Conservation (phyloP, 23 red algal genomes). For the Agarophyton chilense region DNA sequence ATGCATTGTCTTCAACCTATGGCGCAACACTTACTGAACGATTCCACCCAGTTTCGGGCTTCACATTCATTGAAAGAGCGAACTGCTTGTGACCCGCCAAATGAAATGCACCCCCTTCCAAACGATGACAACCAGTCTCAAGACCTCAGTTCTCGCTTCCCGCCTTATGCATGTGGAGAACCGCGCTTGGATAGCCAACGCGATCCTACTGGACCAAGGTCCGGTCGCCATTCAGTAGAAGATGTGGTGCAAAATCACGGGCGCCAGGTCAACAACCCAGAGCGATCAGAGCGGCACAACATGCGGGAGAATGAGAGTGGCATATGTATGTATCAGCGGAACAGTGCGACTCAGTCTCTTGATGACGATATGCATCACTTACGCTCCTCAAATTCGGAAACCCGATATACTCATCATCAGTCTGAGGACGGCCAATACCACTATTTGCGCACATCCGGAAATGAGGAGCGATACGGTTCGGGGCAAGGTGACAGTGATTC, state of each 20-base stretch:
- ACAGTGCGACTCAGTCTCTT: neutral
- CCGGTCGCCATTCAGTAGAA: neutral
- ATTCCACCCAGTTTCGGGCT: neutral
- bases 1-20: neutral
- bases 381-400: neutral
- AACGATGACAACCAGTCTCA: neutral
- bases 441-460: neutral
- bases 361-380: slow-evolving; percentile 5
- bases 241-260: neutral
- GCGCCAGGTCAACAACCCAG: neutral
- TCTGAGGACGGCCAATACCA: neutral
- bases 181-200: neutral
- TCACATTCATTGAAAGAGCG: neutral
- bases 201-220: neutral
- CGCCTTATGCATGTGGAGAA: neutral
- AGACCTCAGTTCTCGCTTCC: neutral
- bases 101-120: neutral
- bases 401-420: neutral
- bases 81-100: neutral
- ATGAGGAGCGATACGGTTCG: neutral
- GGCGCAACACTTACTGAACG: neutral
- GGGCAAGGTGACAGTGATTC: neutral
- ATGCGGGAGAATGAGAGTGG: neutral
- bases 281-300: neutral
- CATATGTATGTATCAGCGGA: neutral